Conservation (phyloP, 2,329 filamentous ascomycete genomes). For the Trichoderma oligosporum region DNA sequence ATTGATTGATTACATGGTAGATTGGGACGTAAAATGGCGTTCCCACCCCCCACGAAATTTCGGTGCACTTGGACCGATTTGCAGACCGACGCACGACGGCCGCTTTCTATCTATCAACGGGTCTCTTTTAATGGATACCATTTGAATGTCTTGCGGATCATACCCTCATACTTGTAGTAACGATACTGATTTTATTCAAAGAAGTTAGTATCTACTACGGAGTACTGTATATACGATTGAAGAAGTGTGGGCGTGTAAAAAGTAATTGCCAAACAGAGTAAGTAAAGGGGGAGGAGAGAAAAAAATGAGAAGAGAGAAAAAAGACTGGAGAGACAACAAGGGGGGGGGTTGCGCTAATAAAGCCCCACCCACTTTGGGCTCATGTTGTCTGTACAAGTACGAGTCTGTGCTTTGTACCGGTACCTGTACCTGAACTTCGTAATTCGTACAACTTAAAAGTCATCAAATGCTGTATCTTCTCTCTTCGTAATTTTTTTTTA, state of each 20-base stretch:
- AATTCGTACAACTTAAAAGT: not conserved
- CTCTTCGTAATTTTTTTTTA: not conserved
- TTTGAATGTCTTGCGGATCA: not conserved
- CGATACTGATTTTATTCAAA: not conserved
- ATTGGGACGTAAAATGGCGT: constrained; percentile 13
- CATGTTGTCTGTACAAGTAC: not conserved
- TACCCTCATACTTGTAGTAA: no score
- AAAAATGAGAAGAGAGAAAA: not conserved
- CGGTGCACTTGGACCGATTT: constrained; percentile 13
- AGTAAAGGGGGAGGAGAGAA: not conserved
- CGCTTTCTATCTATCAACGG: not conserved
- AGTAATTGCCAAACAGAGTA: not conserved
- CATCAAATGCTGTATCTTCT: not conserved
- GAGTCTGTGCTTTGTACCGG: not conserved
- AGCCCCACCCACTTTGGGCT: not conserved
- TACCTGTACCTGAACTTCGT: not conserved
- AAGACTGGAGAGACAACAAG: not conserved
- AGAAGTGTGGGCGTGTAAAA: not conserved
- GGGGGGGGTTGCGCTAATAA: not conserved
- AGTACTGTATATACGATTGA: no score
- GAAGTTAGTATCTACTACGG: not conserved
- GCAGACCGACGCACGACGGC: constrained; percentile 11
- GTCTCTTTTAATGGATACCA: not conserved
- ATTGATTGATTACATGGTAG: not conserved
- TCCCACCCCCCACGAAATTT: constrained; percentile 8